A percentile compares a stretch with the other conserved stretches of the same genome.
phyloP scores from a whole-genome alignment of 768 basidiomycete genomes.

The Nidularia pulvinata region DNA sequence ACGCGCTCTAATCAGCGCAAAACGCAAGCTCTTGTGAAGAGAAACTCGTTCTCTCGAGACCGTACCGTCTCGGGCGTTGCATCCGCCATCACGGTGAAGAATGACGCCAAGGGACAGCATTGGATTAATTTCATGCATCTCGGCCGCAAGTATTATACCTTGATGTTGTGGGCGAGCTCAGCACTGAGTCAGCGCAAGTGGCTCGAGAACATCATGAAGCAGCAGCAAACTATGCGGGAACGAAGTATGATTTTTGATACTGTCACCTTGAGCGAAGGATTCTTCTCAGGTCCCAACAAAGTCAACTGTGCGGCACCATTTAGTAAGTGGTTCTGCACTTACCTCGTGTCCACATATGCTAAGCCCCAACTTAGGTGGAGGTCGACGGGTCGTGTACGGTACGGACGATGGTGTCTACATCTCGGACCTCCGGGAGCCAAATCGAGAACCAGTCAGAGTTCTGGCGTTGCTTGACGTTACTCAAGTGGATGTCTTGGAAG shows the following conservation, averaged over 20 bases:
- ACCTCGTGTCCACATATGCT: not conserved
- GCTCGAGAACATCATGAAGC: slow-evolving; percentile 89
- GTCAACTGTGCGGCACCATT: slow-evolving; percentile 91
- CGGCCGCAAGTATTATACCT: slow-evolving; percentile 88
- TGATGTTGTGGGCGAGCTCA: slow-evolving; percentile 91
- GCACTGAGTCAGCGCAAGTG: slow-evolving; percentile 88
- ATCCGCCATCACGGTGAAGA: slow-evolving; percentile 52
- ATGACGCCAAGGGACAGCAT: slow-evolving; percentile 79
- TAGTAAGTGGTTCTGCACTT: slow-evolving; percentile 63
- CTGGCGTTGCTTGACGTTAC: slow-evolving; percentile 86
- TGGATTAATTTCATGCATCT: slow-evolving; percentile 94
- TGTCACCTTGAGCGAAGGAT: slow-evolving; percentile 81
- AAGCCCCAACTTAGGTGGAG: slow-evolving; percentile 54
- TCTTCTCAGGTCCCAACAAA: slow-evolving; percentile 82
- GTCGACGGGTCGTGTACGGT: slow-evolving; percentile 90
- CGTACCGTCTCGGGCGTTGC: slow-evolving; percentile 30
- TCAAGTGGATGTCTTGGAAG: slow-evolving; percentile 96
- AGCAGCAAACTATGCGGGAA: slow-evolving; percentile 84
- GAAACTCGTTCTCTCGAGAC: slow-evolving; percentile 37
- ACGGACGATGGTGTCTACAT: slow-evolving; percentile 97
- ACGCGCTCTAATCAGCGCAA: slow-evolving; percentile 36
- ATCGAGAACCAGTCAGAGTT: slow-evolving; percentile 87
- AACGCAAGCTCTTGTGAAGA: slow-evolving; percentile 45
- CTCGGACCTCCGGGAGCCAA: slow-evolving; percentile 78
- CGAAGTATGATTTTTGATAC: slow-evolving; percentile 88